Evolutionary conservation across 176 grass and related monocot species (phyloP).

Genomic region (Thinopyrum elongatum): DNA sequence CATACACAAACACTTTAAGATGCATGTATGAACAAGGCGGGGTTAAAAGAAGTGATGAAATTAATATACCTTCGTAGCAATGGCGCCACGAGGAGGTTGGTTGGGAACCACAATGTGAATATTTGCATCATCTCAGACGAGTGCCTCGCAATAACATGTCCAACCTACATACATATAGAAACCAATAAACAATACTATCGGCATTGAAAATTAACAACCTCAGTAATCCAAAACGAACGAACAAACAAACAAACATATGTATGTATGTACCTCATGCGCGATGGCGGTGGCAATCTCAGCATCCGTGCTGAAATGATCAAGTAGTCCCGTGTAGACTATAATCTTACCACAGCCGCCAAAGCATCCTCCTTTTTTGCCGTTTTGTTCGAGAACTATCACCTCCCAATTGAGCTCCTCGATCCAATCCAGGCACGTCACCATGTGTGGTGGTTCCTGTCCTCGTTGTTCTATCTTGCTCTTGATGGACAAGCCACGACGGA

Average conservation of each 20-base stretch:
- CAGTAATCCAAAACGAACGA: not conserved
- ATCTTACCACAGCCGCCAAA: not conserved
- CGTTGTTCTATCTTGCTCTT: not conserved
- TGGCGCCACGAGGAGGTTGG: not conserved
- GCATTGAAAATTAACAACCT: not conserved
- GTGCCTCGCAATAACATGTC: not conserved
- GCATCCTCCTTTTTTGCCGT: not conserved
- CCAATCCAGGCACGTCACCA: not conserved
- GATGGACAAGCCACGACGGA: not conserved
- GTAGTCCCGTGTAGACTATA: not conserved
- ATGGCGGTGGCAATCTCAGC: not conserved
- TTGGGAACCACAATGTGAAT: not conserved
- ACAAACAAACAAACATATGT: not conserved
- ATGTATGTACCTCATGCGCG: not conserved
- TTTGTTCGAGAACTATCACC: not conserved
- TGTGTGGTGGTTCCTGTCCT: not conserved
- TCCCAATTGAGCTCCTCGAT: not conserved
- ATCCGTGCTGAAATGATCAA: not conserved
- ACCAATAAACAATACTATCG: not conserved
- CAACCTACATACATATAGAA: not conserved
- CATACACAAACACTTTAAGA: not conserved
- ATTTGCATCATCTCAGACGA: not conserved
- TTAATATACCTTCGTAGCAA: not conserved
- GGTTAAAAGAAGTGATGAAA: not conserved
- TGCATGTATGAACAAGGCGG: not conserved